Conservation (phyloP, 345 rosid species). For the Eucalyptus sp. region DNA sequence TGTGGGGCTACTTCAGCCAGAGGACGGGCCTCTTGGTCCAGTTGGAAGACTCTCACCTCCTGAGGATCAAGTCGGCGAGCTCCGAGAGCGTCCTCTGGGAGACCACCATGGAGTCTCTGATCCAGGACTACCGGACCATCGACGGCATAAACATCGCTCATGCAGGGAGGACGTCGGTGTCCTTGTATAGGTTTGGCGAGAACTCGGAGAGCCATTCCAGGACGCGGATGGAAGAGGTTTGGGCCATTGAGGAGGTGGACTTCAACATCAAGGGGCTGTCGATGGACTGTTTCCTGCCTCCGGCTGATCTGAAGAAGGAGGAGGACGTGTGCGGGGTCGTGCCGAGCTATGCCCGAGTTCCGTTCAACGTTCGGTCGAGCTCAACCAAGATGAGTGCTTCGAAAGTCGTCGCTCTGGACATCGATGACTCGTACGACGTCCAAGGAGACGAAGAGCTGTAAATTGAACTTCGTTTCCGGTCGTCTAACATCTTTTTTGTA, state of each 20-base stretch:
- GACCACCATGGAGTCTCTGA: slow-evolving; percentile 75
- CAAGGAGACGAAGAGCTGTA: slow-evolving; percentile 10
- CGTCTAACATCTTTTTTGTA: background rate
- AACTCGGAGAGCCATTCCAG: slow-evolving; percentile 48
- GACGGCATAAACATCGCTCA: slow-evolving; percentile 88
- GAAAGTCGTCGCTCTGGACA: slow-evolving; percentile 51
- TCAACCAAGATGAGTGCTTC: slow-evolving; percentile 42
- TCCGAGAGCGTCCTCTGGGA: slow-evolving; percentile 69
- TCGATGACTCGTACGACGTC: slow-evolving; percentile 16
- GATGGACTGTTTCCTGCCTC: slow-evolving; percentile 87
- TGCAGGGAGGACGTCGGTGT: slow-evolving; percentile 53
- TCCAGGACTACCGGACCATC: slow-evolving; percentile 60
- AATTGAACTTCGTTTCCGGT: background rate
- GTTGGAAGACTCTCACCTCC: slow-evolving; percentile 73
- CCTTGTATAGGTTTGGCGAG: slow-evolving; percentile 61
- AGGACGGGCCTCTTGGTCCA: slow-evolving; percentile 73
- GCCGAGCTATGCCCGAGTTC: slow-evolving; percentile 1
- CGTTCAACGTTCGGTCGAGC: slow-evolving; percentile 30
- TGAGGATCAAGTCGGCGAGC: slow-evolving; percentile 45
- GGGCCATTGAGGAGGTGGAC: slow-evolving; percentile 89
- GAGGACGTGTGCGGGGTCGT: slow-evolving; percentile 34
- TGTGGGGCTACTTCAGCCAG: slow-evolving; percentile 93
- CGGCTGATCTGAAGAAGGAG: slow-evolving; percentile 69
- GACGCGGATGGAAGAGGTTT: slow-evolving; percentile 85
- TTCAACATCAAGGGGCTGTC: slow-evolving; percentile 85